Evolutionary conservation across 2,329 filamentous ascomycete genomes (phyloP).

Genomic region (Pseudogymnoascus sp.): DNA sequence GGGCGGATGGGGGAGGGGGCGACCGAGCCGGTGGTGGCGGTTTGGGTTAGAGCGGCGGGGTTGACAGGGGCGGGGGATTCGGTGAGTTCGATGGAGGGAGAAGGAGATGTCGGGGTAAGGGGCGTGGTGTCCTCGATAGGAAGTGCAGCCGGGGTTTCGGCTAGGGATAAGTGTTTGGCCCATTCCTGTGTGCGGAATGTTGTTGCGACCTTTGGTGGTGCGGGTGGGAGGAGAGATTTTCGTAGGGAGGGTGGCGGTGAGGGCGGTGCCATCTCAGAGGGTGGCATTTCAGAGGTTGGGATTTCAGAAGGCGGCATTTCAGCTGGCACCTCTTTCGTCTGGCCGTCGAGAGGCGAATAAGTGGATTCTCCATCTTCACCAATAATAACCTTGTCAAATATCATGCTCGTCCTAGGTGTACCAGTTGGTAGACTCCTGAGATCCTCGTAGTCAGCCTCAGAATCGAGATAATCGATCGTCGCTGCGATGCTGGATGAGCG

Average conservation of each 20-base stretch:
- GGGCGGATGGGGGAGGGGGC: slow-evolving; percentile 23
- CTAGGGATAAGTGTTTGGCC: slow-evolving; percentile 78
- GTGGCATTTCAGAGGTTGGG: slow-evolving; percentile 15
- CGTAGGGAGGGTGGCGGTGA: slow-evolving; percentile 44
- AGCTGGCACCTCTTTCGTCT: not conserved
- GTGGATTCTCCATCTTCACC: not conserved
- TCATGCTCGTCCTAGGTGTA: slow-evolving; percentile 1
- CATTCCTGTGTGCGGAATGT: slow-evolving; percentile 91
- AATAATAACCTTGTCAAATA: slow-evolving; percentile 3
- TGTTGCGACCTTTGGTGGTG: slow-evolving; percentile 66
- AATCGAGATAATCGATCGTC: slow-evolving; percentile 47
- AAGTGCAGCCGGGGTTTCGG: slow-evolving; percentile 52
- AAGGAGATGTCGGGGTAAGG: not conserved
- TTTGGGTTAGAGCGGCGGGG: slow-evolving; percentile 21
- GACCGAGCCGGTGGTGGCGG: slow-evolving; percentile 37
- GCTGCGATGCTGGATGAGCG: slow-evolving; percentile 44
- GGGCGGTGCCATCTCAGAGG: slow-evolving; percentile 34
- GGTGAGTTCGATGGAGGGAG: slow-evolving; percentile 18
- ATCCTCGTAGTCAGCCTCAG: slow-evolving; percentile 32
- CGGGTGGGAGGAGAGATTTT: slow-evolving; percentile 57
- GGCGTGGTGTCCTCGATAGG: slow-evolving; percentile 2
- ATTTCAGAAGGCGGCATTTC: not conserved
- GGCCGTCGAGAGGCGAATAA: not conserved
- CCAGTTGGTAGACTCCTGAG: slow-evolving; percentile 10
- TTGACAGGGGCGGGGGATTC: slow-evolving; percentile 18